A percentile compares a stretch with the other conserved stretches of the same genome.
phyloP scores from a whole-genome alignment of 2,329 filamentous ascomycete species.

The Mycogone perniciosa region DNA sequence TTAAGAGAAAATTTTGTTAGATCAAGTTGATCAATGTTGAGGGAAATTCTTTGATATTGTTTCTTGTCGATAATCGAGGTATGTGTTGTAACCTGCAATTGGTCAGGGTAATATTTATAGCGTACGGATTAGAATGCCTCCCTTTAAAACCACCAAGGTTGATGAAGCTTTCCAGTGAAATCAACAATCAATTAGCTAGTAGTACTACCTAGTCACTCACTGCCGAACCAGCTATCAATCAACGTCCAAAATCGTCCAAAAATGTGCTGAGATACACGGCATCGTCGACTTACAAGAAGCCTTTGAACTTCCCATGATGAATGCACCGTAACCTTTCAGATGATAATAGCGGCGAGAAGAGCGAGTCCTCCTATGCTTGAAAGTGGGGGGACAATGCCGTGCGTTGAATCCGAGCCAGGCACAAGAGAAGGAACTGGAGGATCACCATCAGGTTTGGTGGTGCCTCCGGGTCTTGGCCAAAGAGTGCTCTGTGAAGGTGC shows the following conservation, averaged over 20 bases:
- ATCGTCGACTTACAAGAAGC: neutral
- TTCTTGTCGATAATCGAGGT: too few species aligned
- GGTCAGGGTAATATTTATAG: neutral
- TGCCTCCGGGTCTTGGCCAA: slow-evolving; percentile 17
- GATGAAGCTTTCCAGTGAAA: neutral
- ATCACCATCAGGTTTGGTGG: slow-evolving; percentile 14
- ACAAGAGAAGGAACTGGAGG: slow-evolving; percentile 23
- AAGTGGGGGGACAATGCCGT: slow-evolving; percentile 17
- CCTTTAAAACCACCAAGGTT: neutral
- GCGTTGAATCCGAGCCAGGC: slow-evolving; percentile 21
- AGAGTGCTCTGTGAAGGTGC: slow-evolving; percentile 18
- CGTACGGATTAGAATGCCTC: neutral
- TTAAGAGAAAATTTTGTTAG: neutral
- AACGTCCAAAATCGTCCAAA: slow-evolving; percentile 18
- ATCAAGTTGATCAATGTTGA: too few species aligned
- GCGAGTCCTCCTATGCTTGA: slow-evolving; percentile 20
- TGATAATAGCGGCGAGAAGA: slow-evolving; percentile 22
- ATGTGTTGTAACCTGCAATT: too few species aligned
- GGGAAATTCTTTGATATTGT: too few species aligned
- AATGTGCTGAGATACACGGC: slow-evolving; percentile 10
- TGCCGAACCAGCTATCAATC: slow-evolving; percentile 13
- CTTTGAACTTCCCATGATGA: neutral
- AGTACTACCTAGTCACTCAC: neutral
- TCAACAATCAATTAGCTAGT: slow-evolving; percentile 1
- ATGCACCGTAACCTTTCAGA: slow-evolving; percentile 12